Conservation (phyloP, 495 filamentous ascomycete species). For the Penicillium angulare region DNA sequence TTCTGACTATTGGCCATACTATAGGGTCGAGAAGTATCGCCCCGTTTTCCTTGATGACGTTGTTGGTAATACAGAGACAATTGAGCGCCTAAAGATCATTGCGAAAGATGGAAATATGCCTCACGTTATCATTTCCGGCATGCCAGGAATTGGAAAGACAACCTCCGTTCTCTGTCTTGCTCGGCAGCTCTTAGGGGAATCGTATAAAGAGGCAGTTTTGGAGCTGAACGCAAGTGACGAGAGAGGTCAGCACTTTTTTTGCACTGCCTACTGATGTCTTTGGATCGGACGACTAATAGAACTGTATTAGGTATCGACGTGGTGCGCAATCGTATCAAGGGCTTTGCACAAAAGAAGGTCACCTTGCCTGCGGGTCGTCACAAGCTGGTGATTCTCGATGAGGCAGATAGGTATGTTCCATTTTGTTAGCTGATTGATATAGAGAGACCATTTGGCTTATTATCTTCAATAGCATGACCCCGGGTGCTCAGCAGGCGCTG, state of each 20-base stretch:
- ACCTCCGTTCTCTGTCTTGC: slow-evolving; percentile 94
- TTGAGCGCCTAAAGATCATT: slow-evolving; percentile 97
- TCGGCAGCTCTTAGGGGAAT: slow-evolving; percentile 83
- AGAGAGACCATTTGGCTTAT: neutral
- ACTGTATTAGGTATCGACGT: slow-evolving; percentile 77
- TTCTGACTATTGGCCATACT: neutral
- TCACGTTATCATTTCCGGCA: slow-evolving; percentile 97
- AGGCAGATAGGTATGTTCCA: slow-evolving; percentile 70
- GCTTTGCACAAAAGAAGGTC: slow-evolving; percentile 99
- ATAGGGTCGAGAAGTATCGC: slow-evolving; percentile 97
- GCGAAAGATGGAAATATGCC: slow-evolving; percentile 99
- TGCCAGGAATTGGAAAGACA: slow-evolving; percentile 99
- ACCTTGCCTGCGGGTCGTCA: slow-evolving; percentile 88
- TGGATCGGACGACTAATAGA: slow-evolving; percentile 6
- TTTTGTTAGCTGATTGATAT: neutral
- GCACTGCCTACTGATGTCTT: neutral
- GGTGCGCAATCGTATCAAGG: slow-evolving; percentile 97
- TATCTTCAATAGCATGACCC: slow-evolving; percentile 68
- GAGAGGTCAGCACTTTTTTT: slow-evolving; percentile 54
- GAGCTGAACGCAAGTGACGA: slow-evolving; percentile 97
- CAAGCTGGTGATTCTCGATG: slow-evolving; percentile 96
- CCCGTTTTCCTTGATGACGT: slow-evolving; percentile 93
- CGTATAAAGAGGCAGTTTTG: slow-evolving; percentile 96
- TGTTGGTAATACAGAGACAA: slow-evolving; percentile 95
- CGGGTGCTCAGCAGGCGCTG: slow-evolving; percentile 92